phyloP scores from a whole-genome alignment of 164 flowering plant species.

The Protea cynaroides region DNA sequence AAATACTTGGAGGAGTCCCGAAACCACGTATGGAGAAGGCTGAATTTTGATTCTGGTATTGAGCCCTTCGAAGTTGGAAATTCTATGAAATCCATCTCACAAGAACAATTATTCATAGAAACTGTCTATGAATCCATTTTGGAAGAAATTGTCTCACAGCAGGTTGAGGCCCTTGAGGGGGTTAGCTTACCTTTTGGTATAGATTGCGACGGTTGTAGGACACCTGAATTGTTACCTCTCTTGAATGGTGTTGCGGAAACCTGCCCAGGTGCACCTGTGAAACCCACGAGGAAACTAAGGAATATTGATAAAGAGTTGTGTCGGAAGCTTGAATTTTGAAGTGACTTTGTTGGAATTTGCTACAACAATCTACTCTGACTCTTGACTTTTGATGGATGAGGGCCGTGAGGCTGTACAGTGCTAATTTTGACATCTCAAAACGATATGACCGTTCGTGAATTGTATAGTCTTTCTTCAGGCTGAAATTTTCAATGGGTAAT shows the following conservation, averaged over 20 bases:
- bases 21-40: slow-evolving; percentile 26
- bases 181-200: not conserved
- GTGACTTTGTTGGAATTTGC: not conserved
- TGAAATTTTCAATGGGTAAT: too few relatives aligned
- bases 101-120: slow-evolving; percentile 42
- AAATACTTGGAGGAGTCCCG: slow-evolving; percentile 24
- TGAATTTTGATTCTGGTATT: slow-evolving; percentile 27
- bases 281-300: slow-evolving; percentile 24
- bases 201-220: slow-evolving; percentile 24
- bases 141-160: slow-evolving; percentile 36
- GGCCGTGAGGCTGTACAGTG: too few relatives aligned
- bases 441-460: too few relatives aligned
- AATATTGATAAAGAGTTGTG: slow-evolving; percentile 32
- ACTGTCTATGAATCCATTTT: slow-evolving; percentile 35
- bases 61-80: not conserved
- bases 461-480: too few relatives aligned
- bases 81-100: slow-evolving; percentile 14
- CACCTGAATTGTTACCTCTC: slow-evolving; percentile 29
- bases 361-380: too few relatives aligned
- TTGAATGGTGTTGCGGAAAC: slow-evolving; percentile 45
- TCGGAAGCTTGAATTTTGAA: slow-evolving; percentile 63
- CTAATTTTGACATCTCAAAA: too few relatives aligned
- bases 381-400: too few relatives aligned
- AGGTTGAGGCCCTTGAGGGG: slow-evolving; percentile 20
- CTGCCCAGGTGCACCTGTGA: slow-evolving; percentile 68